These are phyloP conservation scores for Aegle marmelos DNA, from an alignment of 345 rosid genomes.

Conservation along the genomic window DNA sequence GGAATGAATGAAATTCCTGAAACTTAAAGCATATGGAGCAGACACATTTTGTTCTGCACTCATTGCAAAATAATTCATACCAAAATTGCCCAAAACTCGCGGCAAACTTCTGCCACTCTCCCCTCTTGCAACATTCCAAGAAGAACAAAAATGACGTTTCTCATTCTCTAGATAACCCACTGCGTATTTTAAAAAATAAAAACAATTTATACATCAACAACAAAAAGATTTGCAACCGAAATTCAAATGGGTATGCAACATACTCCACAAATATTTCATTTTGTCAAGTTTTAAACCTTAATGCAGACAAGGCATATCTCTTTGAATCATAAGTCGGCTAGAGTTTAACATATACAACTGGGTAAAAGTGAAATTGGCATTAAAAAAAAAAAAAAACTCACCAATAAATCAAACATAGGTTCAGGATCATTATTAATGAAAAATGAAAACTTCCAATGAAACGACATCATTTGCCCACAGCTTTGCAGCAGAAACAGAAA, in stretches of 20 bases:
- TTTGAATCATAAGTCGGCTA: too few species aligned
- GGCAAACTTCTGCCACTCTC: slow-evolving; percentile 10
- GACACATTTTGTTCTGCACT: slow-evolving; percentile 15
- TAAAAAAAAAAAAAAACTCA: not conserved
- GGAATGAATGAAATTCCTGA: slow-evolving; percentile 31
- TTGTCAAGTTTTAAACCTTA: not conserved
- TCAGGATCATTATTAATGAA: not conserved
- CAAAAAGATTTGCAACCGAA: not conserved
- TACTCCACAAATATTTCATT: not conserved
- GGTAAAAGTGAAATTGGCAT: not conserved
- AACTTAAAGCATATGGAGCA: slow-evolving; percentile 25
- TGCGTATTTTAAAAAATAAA: not conserved
- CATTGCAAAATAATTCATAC: slow-evolving; percentile 8
- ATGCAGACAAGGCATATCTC: too few species aligned
- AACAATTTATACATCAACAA: not conserved
- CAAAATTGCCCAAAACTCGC: slow-evolving; percentile 16
- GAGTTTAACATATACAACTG: not conserved
- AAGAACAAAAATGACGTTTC: slow-evolving; percentile 2
- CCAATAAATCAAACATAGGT: not conserved
- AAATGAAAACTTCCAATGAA: not conserved
- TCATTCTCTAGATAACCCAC: slow-evolving; percentile 26
- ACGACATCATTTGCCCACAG: not conserved
- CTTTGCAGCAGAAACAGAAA: not conserved
- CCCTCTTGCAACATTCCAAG: slow-evolving; percentile 16
- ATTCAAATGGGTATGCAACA: not conserved